Base-by-base conservation (phyloP, 1,139 yeast species). In the Zhuliangozyma blackwelliae region DNA sequence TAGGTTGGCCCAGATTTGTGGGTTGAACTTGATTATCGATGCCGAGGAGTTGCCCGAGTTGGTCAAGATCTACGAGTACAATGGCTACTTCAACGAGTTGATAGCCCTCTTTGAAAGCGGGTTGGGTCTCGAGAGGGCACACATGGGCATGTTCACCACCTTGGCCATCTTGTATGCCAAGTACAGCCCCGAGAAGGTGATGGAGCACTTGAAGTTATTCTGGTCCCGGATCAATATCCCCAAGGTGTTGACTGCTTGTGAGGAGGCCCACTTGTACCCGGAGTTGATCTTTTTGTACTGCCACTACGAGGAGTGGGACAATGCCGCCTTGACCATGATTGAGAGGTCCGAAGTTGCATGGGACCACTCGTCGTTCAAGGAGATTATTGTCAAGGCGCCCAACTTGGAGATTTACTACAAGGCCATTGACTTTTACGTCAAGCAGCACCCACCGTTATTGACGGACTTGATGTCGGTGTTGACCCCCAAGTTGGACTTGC, bases 111-210 rank as follows among this genome's bases (percentile, higher is more conserved):
- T 92, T 55, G 98, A 92, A 66, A 94, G 89, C 52, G 98, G 98
- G 50, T 76, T 92, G 43, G 95, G 96, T 35, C 77, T 92, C 52
- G 99, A 92, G 71, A 85, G 98, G 61, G 98, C 99, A 28, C 98
- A 94, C 59, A 92, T 92, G 97, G 98, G 97, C 53, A 92, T 92
- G 97, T 92, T 94, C 61, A 92, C 99, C 9, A 97, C 90, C 63
- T 76, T 94, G 55, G 96, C 97, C 13, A 75, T 87, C 38, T 72
- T 92, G 52, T 92, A 92, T 69, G 77, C 94, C 50, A 92, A 90
- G 63, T 92, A 90, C 65, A 79, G 80, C 46, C 96, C 97, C 31
- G 87, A 82, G 42, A 84, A 82, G 65, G 87, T 95, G 36, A 86
- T 88, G 89, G 98, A 92, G 65, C 98, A 92, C 65, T 75, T 92